Conservation (phyloP, 2,329 filamentous ascomycete genomes). For the Neofusicoccum kwambonambiense region DNA sequence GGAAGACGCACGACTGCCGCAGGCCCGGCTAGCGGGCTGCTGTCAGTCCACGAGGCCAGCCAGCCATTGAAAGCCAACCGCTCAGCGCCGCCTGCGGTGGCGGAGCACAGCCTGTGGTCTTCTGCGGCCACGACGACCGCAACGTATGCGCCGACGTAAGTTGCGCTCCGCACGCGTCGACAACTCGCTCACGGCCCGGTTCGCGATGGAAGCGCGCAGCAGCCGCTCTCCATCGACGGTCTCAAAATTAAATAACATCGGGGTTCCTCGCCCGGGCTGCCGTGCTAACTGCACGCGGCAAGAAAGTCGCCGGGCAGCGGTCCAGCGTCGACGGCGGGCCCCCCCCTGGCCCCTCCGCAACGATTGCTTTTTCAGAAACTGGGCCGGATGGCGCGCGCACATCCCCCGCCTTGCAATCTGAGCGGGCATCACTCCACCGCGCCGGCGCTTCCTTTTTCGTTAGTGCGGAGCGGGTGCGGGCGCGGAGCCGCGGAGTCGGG, state of each 20-base stretch:
- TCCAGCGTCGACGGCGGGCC: neutral
- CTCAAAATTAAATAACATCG: no score
- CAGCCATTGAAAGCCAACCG: neutral
- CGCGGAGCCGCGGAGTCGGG: no score
- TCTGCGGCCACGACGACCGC: neutral
- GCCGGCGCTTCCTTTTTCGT: no score
- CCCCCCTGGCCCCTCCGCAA: no score
- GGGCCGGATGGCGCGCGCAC: no score
- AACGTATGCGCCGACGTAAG: neutral
- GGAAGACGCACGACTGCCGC: neutral
- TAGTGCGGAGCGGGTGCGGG: no score
- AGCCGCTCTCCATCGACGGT: no score
- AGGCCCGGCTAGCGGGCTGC: no score
- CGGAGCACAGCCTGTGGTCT: neutral
- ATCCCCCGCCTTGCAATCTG: no score
- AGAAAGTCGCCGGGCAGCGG: neutral
- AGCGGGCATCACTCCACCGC: no score
- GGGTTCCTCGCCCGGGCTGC: no score
- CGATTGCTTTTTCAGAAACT: no score
- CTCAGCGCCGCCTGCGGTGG: neutral
- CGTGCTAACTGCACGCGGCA: neutral
- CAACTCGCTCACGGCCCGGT: neutral
- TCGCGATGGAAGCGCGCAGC: neutral
- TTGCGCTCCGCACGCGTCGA: neutral
- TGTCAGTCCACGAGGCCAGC: neutral